Evolutionary conservation across 1,284 basidiomycete genomes (phyloP), one percentile per base, ranked within the genome.

Genomic region (Vanrija humicola): DNA sequence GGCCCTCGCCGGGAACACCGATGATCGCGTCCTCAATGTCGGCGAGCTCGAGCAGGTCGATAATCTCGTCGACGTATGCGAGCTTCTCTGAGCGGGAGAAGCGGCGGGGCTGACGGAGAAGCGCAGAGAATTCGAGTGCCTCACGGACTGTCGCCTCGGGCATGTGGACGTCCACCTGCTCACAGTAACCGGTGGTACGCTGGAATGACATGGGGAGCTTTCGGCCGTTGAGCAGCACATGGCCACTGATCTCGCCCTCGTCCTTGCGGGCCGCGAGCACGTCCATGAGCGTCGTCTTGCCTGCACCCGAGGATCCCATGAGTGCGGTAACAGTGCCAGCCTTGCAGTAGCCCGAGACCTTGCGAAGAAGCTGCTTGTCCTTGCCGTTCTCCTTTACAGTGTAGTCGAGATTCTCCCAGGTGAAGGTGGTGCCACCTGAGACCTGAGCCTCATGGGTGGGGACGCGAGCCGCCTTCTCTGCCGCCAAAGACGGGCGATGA

Each of bases 91-190:
- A 78, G 18, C 79, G 72, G 0, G 88, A 78, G 0, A 89, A 82
- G 4, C 78, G 78, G 6, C 79, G 73, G 0, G 88, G 86, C 66
- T 93, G 91, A n/a, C 90, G 84, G 8, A 94, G 77, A 59, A 84
- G 81, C 0, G 91, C 91, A 1, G 87, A 89, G 75, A 93, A 91
- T 23, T 83, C 75, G 0, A 95, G 75, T 0, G 90, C 87, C 66
- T 95, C 90, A 25, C 88, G 81, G 5, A 95, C 90, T 4, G 72
- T 74, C 5, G 72, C 55, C 45, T 62, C 62, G 19, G 66, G 66
- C 8, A 67, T 56, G 48, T 69, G 68, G 10, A 68, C 62, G 48
- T 73, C 71, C 23, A 63, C 63, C 53, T 73, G 71, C 54, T 73
- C 76, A 65, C 53, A 71, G 53, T 72, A 79, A 5, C 79, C 80